Conservation (phyloP, 169 alveolate species). For the Cryptosporidium sp. region DNA sequence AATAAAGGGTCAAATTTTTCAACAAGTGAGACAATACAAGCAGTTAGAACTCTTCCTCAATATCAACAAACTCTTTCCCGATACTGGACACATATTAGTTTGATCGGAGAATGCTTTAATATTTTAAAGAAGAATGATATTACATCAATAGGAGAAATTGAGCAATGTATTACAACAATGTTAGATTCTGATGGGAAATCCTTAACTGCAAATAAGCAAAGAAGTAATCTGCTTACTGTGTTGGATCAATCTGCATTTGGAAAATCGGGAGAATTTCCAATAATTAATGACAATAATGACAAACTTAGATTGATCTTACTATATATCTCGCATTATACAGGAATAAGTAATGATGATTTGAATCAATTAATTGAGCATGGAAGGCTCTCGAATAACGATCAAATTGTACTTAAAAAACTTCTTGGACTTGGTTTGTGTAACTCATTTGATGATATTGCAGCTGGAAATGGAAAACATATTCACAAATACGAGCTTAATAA, state of each 20-base stretch:
- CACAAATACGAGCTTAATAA: constrained; percentile 36
- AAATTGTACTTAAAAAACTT: constrained; percentile 49
- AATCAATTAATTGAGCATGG: constrained; percentile 45
- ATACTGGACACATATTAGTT: constrained; percentile 85
- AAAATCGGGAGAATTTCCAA: constrained; percentile 56
- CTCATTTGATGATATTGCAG: constrained; percentile 73
- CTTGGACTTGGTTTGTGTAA: constrained; percentile 58
- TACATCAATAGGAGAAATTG: constrained; percentile 81
- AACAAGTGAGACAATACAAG: constrained; percentile 80
- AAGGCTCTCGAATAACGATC: constrained; percentile 52
- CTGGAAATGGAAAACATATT: constrained; percentile 57
- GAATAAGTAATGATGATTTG: constrained; percentile 75
- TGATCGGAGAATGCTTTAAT: constrained; percentile 82
- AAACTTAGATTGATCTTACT: constrained; percentile 82
- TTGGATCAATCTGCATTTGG: constrained; percentile 26
- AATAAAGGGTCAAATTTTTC: constrained; percentile 14
- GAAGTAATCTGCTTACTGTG: constrained; percentile 51
- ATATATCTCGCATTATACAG: constrained; percentile 77
- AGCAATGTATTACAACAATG: constrained; percentile 84
- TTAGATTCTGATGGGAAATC: constrained; percentile 83
- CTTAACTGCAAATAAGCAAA: constrained; percentile 73
- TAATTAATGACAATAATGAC: constrained; percentile 42
- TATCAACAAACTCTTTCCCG: constrained; percentile 83
- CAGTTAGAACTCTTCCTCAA: constrained; percentile 83
- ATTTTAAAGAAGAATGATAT: constrained; percentile 77